Conservation (phyloP, 345 rosid species). For the Syzygium grande region DNA sequence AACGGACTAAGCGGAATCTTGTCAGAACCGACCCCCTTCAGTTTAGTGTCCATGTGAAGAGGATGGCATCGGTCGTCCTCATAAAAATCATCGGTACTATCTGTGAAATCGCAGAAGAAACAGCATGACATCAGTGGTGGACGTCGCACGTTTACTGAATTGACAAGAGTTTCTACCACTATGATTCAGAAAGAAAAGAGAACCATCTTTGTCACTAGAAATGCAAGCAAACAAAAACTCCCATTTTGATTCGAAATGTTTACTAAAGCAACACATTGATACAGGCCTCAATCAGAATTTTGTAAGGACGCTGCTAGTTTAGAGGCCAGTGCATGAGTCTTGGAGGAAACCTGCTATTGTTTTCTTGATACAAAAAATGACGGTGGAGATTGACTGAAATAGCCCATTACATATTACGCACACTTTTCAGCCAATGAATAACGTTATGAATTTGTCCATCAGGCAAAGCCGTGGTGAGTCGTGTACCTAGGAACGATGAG, state of each 20-base stretch:
- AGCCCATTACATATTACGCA: not conserved
- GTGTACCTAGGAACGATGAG: conserved; percentile 59
- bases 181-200: not conserved
- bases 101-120: conserved; percentile 15
- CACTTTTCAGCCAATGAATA: not conserved
- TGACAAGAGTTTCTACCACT: not conserved
- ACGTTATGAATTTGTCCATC: not conserved
- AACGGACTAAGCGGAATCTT: conserved; percentile 47
- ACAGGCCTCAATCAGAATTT: not conserved
- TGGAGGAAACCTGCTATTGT: not conserved
- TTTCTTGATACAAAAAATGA: not conserved
- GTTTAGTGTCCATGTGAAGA: not conserved
- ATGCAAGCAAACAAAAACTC: not conserved
- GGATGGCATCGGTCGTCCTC: conserved; percentile 14
- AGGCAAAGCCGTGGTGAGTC: not conserved
- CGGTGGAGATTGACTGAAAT: not conserved
- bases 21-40: not conserved
- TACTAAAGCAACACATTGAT: not conserved
- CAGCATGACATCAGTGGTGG: not conserved
- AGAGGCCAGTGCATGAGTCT: not conserved
- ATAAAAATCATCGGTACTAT: conserved; percentile 6
- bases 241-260: not conserved
- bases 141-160: not conserved
- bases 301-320: not conserved
- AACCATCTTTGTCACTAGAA: not conserved